phyloP scores from a whole-genome alignment of 164 flowering plant species.

The Protea cynaroides region DNA sequence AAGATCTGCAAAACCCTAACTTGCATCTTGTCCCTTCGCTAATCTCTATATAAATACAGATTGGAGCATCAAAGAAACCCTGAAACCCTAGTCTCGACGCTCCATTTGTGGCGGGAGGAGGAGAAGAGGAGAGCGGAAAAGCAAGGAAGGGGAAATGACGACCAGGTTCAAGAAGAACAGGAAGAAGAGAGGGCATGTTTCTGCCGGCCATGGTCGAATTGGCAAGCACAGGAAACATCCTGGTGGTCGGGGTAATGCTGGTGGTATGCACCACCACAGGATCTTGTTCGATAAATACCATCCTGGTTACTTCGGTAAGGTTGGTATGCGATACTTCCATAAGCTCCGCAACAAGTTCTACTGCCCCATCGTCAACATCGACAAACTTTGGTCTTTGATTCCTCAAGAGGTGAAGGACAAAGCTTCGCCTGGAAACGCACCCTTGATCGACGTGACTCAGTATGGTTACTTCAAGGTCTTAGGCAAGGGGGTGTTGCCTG shows the following conservation, averaged over 20 bases:
- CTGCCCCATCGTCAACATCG: no score
- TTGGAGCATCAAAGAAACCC: no score
- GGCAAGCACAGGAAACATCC: constrained; percentile 86
- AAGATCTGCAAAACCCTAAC: no score
- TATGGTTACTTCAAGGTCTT: constrained; percentile 65
- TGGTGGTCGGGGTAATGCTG: constrained; percentile 82
- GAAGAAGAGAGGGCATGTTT: constrained; percentile 55
- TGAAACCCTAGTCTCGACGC: no score
- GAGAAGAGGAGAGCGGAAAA: background rate
- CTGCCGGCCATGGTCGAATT: constrained; percentile 74
- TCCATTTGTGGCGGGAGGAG: constrained; percentile 3
- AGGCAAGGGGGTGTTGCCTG: constrained; percentile 56
- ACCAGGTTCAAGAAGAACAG: constrained; percentile 68
- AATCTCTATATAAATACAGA: no score
- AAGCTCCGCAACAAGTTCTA: constrained; percentile 44
- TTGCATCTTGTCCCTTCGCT: no score
- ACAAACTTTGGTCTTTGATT: constrained; percentile 42
- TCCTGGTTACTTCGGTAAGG: constrained; percentile 77
- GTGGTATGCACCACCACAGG: constrained; percentile 79
- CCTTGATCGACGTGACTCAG: constrained; percentile 62
- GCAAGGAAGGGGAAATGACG: constrained; percentile 33
- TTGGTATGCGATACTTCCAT: constrained; percentile 78
- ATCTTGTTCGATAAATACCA: constrained; percentile 84
- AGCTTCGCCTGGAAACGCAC: constrained; percentile 37
- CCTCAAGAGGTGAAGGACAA: constrained; percentile 59